phyloP scores from a whole-genome alignment of 192 early-diverging fungal species.

The Pilaira anomala region DNA sequence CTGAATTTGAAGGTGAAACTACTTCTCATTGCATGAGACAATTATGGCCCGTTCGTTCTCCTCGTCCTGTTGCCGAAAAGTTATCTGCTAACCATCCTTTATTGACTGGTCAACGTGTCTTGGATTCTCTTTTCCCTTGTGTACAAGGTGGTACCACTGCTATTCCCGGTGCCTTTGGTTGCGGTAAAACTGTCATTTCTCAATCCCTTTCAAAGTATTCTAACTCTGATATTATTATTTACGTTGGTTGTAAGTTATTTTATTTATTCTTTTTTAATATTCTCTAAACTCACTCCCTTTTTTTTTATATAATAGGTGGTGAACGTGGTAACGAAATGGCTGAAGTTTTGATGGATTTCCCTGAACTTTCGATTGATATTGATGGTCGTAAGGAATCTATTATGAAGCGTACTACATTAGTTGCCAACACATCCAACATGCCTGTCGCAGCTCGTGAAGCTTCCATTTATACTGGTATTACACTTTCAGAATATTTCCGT shows the following conservation, averaged over 20 bases:
- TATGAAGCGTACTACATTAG: constrained; percentile 99
- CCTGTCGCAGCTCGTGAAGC: constrained; percentile 99
- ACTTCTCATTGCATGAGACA: constrained; percentile 95
- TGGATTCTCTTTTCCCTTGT: constrained; percentile 98
- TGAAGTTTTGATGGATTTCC: constrained; percentile 99
- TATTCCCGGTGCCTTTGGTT: constrained; percentile 99
- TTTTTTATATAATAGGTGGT: constrained; percentile 47
- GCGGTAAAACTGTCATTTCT: constrained; percentile 99
- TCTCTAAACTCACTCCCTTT: constrained; percentile 23
- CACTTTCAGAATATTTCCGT: constrained; percentile 99
- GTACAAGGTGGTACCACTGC: constrained; percentile 99
- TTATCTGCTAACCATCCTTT: constrained; percentile 93
- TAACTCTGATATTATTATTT: constrained; percentile 99
- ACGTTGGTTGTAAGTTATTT: constrained; percentile 84
- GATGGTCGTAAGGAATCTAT: constrained; percentile 97
- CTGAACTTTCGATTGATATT: constrained; percentile 86
- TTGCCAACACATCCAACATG: constrained; percentile 99
- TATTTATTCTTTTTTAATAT: constrained; percentile 70
- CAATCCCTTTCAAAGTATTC: constrained; percentile 99
- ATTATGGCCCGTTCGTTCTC: constrained; percentile 94
- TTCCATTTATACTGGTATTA: constrained; percentile 99
- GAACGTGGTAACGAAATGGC: constrained; percentile 99
- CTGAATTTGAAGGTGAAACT: constrained; percentile 96
- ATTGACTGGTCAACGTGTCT: constrained; percentile 96
- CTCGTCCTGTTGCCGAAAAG: constrained; percentile 93